Conservation (phyloP, 2,329 filamentous ascomycete species). For the Apiospora marii region DNA sequence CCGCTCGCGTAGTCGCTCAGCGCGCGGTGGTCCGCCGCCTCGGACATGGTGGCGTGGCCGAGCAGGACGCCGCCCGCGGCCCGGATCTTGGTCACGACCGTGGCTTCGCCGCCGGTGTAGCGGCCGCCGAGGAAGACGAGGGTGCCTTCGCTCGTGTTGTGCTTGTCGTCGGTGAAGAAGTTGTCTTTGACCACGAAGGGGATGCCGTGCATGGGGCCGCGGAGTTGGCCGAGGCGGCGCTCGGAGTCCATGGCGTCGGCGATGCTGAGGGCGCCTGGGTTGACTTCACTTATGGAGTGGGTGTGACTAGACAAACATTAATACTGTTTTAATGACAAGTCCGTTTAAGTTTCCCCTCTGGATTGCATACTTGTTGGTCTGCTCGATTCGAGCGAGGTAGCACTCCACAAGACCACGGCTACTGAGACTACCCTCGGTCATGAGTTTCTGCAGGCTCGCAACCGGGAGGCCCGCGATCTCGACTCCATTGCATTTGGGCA, state of each 20-base stretch:
- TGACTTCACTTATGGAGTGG: not conserved
- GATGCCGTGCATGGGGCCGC: constrained; percentile 20
- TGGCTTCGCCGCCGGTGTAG: not conserved
- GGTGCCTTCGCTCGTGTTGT: constrained; percentile 14
- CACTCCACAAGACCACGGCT: not conserved
- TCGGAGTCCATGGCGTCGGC: not conserved
- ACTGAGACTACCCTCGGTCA: not conserved
- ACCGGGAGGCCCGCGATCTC: not conserved
- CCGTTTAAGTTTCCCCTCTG: not conserved
- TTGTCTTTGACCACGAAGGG: constrained; percentile 22
- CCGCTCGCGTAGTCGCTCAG: not conserved
- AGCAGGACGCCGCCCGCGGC: constrained; percentile 5
- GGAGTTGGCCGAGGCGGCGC: not conserved
- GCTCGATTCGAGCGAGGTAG: not conserved
- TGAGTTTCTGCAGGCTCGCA: not conserved
- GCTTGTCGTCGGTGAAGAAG: constrained; percentile 16
- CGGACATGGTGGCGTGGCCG: constrained; percentile 6
- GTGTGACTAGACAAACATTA: not conserved
- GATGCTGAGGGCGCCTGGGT: not conserved
- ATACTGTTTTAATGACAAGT: no score
- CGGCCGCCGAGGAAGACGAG: constrained; percentile 14
- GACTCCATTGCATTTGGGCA: not conserved
- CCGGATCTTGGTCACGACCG: not conserved
- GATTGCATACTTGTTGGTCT: not conserved
- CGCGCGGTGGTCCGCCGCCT: not conserved